Percentiles rank a stretch among this genome's conserved stretches.
Conservation (phyloP, 306 rosid species). For the Cyamopsis tetragonoloba region DNA sequence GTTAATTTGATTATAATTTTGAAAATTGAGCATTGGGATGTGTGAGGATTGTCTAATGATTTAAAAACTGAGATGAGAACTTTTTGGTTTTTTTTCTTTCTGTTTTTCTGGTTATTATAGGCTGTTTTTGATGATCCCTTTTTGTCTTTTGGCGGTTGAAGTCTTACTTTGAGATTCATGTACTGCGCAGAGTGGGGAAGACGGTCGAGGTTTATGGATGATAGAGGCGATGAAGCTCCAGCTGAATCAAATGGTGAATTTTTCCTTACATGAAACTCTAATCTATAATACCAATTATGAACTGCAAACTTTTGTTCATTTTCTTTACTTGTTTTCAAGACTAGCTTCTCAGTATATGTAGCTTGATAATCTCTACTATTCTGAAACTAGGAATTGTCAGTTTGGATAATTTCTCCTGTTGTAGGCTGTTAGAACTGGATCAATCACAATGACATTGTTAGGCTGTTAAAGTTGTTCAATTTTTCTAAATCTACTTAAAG, state of each 20-base stretch:
- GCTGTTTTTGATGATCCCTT: not conserved
- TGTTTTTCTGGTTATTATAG: not conserved
- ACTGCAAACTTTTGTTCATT: conserved; percentile 12
- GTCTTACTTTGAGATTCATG: conserved; percentile 28
- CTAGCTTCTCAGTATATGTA: not conserved
- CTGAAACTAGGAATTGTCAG: not conserved
- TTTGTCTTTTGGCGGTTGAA: conserved; percentile 9
- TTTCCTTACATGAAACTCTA: not conserved
- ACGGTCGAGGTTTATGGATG: conserved; percentile 24
- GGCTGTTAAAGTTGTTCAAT: not conserved
- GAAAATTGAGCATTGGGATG: not conserved
- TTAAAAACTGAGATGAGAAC: not conserved
- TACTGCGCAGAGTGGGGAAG: conserved; percentile 36
- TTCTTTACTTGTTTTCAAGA: not conserved
- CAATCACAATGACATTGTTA: no score
- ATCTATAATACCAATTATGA: conserved; percentile 7
- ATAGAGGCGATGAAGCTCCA: conserved; percentile 15
- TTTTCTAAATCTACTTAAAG: not conserved
- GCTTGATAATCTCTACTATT: not conserved
- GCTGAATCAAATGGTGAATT: conserved; percentile 32
- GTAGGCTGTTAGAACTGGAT: not conserved
- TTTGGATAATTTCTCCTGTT: conserved; percentile 6
- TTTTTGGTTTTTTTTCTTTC: no score
- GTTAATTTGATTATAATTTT: conserved; percentile 20
- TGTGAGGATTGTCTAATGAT: not conserved